Conservation (phyloP, 2,329 filamentous ascomycete genomes). For the Laburnicola sp. region DNA sequence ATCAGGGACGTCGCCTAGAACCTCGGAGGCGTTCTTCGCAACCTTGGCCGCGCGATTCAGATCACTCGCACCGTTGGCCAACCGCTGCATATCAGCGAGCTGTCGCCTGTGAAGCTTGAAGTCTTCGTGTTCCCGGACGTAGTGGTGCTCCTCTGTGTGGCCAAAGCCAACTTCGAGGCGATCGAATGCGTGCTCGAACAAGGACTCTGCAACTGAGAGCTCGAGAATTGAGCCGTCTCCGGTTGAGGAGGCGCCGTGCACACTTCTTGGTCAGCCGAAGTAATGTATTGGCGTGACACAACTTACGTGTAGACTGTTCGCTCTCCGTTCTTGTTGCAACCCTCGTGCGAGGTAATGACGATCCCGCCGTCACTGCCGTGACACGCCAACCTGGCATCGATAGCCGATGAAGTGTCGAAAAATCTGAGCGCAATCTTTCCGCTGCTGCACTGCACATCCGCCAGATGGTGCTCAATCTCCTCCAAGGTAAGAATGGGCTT, state of each 20-base stretch:
- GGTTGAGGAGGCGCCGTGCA: slow-evolving; percentile 25
- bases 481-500: slow-evolving; percentile 41
- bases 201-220: slow-evolving; percentile 25
- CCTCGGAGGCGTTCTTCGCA: slow-evolving; percentile 5
- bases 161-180: slow-evolving; percentile 37
- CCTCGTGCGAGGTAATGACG: slow-evolving; percentile 44
- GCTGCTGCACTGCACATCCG: slow-evolving; percentile 32
- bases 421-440: slow-evolving; percentile 37
- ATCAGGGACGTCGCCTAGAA: slow-evolving; percentile 19
- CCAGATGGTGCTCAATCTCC: slow-evolving; percentile 42
- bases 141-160: slow-evolving; percentile 35
- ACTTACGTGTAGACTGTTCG: slow-evolving; percentile 40
- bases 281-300: not conserved
- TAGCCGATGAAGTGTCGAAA: slow-evolving; percentile 25
- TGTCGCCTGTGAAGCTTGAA: slow-evolving; percentile 30
- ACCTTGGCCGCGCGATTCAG: not conserved
- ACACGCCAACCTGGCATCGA: slow-evolving; percentile 33
- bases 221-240: slow-evolving; percentile 32
- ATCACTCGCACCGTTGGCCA: slow-evolving; percentile 4
- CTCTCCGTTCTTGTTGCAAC: slow-evolving; percentile 44
- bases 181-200: slow-evolving; percentile 38
- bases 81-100: not conserved
- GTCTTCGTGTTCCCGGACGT: slow-evolving; percentile 33
- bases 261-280: slow-evolving; percentile 17
- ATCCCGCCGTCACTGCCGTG: slow-evolving; percentile 26